A percentile compares a stretch with the other conserved stretches of the same genome.
Evolutionary conservation across 106 monocot species (phyloP).

Genomic region (Dioscorea alata): DNA sequence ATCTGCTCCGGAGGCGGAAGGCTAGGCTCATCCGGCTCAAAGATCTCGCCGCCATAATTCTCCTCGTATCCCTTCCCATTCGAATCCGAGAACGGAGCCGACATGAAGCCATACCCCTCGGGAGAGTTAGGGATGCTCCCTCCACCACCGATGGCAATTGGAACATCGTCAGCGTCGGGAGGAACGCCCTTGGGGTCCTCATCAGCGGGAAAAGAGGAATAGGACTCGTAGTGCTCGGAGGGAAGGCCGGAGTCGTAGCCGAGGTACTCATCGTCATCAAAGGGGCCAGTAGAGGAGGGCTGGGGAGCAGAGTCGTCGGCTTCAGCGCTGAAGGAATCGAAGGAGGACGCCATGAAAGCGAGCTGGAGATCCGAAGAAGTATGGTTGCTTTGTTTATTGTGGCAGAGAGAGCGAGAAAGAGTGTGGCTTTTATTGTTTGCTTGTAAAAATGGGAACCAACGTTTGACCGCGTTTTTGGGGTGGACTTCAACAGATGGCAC

Average conservation of each 20-base stretch:
- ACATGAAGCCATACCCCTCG: slow-evolving; percentile 2
- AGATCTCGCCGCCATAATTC: slow-evolving; percentile 6
- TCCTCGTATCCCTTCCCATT: neutral
- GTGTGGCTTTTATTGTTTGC: neutral
- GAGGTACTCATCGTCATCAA: slow-evolving; percentile 7
- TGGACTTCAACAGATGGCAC: too few relatives aligned
- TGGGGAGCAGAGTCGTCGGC: neutral
- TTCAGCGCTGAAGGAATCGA: neutral
- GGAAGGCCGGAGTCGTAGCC: slow-evolving; percentile 5
- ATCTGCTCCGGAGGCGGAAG: slow-evolving; percentile 11
- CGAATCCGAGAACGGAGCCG: neutral
- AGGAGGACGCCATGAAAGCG: neutral
- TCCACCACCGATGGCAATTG: neutral
- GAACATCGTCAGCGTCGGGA: neutral
- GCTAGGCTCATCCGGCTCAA: slow-evolving; percentile 8
- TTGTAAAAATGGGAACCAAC: neutral
- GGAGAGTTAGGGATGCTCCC: slow-evolving; percentile 14
- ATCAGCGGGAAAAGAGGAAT: neutral
- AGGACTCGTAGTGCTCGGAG: slow-evolving; percentile 2
- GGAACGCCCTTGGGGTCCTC: neutral
- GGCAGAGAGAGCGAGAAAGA: too few relatives aligned
- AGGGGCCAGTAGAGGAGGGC: neutral
- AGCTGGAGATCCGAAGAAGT: neutral
- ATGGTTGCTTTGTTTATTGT: neutral
- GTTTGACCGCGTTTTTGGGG: slow-evolving; percentile 2